phyloP scores from a whole-genome alignment of 495 filamentous ascomycete genomes.

The Hapsidospora chrysogenum region DNA sequence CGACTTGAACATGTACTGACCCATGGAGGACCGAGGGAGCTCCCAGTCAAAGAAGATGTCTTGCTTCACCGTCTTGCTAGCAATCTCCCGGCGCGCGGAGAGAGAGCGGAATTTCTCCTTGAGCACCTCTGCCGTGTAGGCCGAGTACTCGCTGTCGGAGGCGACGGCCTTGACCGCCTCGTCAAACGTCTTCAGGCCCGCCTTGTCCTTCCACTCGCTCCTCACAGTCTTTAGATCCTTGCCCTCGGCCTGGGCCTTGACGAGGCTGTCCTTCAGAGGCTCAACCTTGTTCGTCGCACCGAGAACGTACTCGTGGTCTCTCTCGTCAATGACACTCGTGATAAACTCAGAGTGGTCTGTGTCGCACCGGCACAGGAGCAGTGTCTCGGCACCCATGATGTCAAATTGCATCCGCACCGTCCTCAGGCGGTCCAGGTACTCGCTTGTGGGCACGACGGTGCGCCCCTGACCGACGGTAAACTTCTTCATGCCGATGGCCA shows the following conservation, averaged over 20 bases:
- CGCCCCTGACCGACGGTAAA: constrained; percentile 9
- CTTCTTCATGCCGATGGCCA: constrained; percentile 12
- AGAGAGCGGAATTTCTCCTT: too few species aligned
- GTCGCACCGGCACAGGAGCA: constrained; percentile 10
- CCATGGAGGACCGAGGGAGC: constrained; percentile 7
- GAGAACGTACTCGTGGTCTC: constrained; percentile 10
- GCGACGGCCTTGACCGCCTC: constrained; percentile 8
- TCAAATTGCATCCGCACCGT: constrained; percentile 11
- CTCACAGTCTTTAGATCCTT: too few species aligned
- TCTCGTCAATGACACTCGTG: constrained; percentile 7
- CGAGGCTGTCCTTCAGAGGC: too few species aligned
- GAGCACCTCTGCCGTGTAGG: constrained; percentile 4
- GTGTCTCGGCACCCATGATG: constrained; percentile 11
- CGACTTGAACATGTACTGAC: constrained; percentile 10
- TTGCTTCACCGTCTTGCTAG: too few species aligned
- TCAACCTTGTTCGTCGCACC: constrained; percentile 7
- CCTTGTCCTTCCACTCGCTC: constrained; percentile 8
- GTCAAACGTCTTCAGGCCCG: constrained; percentile 7
- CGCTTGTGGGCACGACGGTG: constrained; percentile 10
- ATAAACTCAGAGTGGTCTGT: constrained; percentile 12
- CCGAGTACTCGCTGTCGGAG: constrained; percentile 4
- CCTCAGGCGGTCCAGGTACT: constrained; percentile 9
- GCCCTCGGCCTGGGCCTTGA: too few species aligned
- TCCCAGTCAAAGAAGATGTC: constrained; percentile 12
- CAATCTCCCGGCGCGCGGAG: too few species aligned